Base-by-base conservation (phyloP, 2,329 filamentous ascomycete genomes). In the Colletotrichum sp. region DNA sequence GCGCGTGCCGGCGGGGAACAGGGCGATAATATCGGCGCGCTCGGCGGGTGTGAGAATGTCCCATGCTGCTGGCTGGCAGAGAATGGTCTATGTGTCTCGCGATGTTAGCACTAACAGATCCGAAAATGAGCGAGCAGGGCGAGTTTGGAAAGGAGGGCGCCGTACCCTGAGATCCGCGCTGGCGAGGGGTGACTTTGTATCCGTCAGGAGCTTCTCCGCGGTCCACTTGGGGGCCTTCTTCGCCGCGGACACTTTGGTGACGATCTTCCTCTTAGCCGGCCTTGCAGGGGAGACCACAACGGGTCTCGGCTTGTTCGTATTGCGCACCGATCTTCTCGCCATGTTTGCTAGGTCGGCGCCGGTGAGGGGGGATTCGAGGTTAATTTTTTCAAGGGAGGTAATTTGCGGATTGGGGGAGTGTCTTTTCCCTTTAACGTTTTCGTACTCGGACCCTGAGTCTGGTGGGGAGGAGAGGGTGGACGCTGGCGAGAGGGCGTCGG, bases 21-120 rank as follows among this genome's bases (percentile, higher is more conserved):
- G 78, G 3, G 81, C 79, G 9, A 86, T 73, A 15, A 86, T 82
- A 66, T 84, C 82, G 4, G 75, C 77, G 59, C 79, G 79, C 33
- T 86, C 84, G 13, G 79, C 74, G n/a, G 72, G 29, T 24, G 80
- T 78, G 12, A 86, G 81, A 4, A 80, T 72, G 29, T 81, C 81
- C 85, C 84, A 86, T 5, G 84, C 82, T 70, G 81, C 76, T 4
- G 84, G 83, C 61, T 82, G 82, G 15, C 81, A 80, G 27, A 86
- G 76, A 16, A 86, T 79, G 18, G 77, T 78, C 85, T 86, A 24
- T 13, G 43, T 36, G 18, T 3, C 11, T 27, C 13, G 27, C 8
- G 29, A 16, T 38, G 29, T 72, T 5, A 72, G 69, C 12, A 4
- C 15, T 38, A 21, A 8, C 1, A 33, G 6, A 5, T 1, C 6